phyloP scores from a whole-genome alignment of 306 rosid species.

The Vicia villosa region DNA sequence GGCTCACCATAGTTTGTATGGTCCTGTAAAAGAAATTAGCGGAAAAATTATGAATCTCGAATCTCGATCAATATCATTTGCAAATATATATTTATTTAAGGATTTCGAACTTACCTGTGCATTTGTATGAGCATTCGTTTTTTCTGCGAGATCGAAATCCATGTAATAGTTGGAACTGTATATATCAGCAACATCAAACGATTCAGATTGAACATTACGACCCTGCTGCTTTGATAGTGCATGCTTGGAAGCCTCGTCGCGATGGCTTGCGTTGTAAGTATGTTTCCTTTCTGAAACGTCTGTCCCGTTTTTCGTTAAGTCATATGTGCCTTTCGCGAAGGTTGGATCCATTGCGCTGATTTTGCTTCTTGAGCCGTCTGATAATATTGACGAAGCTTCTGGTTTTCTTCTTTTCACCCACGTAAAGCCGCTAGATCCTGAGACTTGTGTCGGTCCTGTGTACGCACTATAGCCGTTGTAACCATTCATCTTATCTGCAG shows the following conservation, averaged over 20 bases:
- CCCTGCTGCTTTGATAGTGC: conserved; percentile 35
- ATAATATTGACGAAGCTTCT: conserved; percentile 58
- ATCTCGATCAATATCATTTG: conserved; percentile 16
- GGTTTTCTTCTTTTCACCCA: conserved; percentile 68
- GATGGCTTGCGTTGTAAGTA: conserved; percentile 16
- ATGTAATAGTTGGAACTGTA: conserved; percentile 37
- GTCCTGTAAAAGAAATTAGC: conserved; percentile 45
- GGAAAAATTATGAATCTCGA: conserved; percentile 28
- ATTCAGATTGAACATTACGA: conserved; percentile 45
- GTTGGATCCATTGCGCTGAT: conserved; percentile 78
- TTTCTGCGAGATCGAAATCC: conserved; percentile 37
- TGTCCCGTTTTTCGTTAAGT: conserved; percentile 40
- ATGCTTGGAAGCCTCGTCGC: conserved; percentile 29
- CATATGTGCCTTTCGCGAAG: conserved; percentile 61
- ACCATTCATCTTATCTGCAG: conserved; percentile 37
- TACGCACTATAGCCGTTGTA: conserved; percentile 45
- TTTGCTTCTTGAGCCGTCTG: conserved; percentile 82
- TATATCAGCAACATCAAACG: conserved; percentile 56
- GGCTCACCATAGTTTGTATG: conserved; percentile 39
- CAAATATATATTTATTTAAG: not conserved
- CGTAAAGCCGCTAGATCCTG: conserved; percentile 76
- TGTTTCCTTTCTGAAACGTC: conserved; percentile 39
- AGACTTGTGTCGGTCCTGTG: conserved; percentile 52
- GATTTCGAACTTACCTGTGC: conserved; percentile 47
- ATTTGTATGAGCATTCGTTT: conserved; percentile 26